phyloP scores from a whole-genome alignment of 176 grass and related monocot species.

The Typha latifolia region DNA sequence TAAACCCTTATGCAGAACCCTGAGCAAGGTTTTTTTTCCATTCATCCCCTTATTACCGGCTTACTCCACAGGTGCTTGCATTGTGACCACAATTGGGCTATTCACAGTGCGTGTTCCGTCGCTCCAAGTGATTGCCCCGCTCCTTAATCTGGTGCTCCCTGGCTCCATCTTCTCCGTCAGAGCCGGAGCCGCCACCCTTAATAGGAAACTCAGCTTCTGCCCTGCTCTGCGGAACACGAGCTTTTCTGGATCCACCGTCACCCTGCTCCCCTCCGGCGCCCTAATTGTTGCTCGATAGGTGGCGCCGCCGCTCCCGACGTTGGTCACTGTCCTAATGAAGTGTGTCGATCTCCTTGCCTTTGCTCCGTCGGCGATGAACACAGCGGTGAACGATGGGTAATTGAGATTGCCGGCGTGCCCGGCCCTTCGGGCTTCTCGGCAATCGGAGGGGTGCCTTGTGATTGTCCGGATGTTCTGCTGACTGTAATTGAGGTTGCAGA shows the following conservation, averaged over 20 bases:
- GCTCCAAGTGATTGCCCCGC: conserved; percentile 58
- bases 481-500: conserved; percentile 86
- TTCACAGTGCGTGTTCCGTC: conserved; percentile 52
- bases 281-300: conserved; percentile 35
- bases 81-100: conserved; percentile 59
- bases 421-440: conserved; percentile 42
- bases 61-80: conserved; percentile 73
- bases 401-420: conserved; percentile 77
- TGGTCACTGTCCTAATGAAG: conserved; percentile 76
- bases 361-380: conserved; percentile 32
- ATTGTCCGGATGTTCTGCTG: conserved; percentile 75
- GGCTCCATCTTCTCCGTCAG: conserved; percentile 53
- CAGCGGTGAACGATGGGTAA: conserved; percentile 59
- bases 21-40: conserved; percentile 10
- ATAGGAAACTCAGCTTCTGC: conserved; percentile 76
- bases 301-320: conserved; percentile 37
- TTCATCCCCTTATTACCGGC: neutral
- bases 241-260: conserved; percentile 49
- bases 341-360: conserved; percentile 36
- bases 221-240: conserved; percentile 67
- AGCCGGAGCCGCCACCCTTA: conserved; percentile 39
- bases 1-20: neutral
- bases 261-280: conserved; percentile 54
- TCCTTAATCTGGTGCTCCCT: conserved; percentile 66
- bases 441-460: conserved; percentile 52